Base-by-base conservation (phyloP, 306 rosid genomes). In the Quercus robur region DNA sequence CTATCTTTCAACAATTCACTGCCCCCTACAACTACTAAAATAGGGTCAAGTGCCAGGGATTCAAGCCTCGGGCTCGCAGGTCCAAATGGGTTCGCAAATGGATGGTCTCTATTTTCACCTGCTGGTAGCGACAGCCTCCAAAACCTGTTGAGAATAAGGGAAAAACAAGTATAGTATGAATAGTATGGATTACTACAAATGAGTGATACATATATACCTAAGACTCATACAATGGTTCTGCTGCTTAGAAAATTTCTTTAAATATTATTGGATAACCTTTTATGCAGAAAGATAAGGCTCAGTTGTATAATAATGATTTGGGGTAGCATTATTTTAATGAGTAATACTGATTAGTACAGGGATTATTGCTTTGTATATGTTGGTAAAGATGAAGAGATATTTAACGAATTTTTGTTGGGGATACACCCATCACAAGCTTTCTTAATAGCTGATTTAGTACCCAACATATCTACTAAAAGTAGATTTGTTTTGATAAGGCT, bases 121-220 rank as follows among this genome's bases (percentile, higher is more conserved):
- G 30, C 52, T 1, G 95, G 93, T 74, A 95, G 54, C 10, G 99
- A 91, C 10, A 95, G 81, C 88, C 99, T 95, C 99, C 99, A 95
- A 85, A 95, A 93, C 84, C 99, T 95, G 84, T 5, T 58, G 13
- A 71, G 2, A 46, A 49, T 17, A 49, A 20, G 11, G 55, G 14
- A 17, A 67, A 44, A 35, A 63, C 70, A 30, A 15, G 35, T 8
- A 41, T 12, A 11, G 4, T 10, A 49, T 49, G 15, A 49, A 49
- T 12, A 10, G 54, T 12, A 13, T 49, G 17, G 66, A 21, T 17
- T 25, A 59, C 5, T 12, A 10, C 25, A 3, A 63, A 20, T 30
- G 8, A 15, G n/a, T 49, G 51, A 70, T 31, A 31, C 19, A 70
- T 41, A 41, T 41, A 41, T 7, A 7, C 46, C 46, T 41, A 41